Base-by-base conservation (phyloP, 192 early-diverging fungal species). In the Entophlyctis helioformis region DNA sequence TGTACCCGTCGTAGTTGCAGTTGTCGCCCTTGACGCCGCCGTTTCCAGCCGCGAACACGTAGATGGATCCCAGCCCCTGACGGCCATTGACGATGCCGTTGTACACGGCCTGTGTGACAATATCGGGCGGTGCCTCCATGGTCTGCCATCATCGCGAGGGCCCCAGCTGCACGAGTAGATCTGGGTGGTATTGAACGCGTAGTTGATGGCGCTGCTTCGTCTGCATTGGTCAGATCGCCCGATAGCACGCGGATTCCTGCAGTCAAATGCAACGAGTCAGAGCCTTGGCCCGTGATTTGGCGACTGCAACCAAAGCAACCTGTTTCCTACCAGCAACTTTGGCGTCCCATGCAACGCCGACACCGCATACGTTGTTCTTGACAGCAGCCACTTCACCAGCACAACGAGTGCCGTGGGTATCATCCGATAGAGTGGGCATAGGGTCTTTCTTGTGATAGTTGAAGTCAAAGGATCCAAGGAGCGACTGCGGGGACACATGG, bases 141-240 rank as follows among this genome's bases (percentile, higher is more conserved):
- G 82, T 67, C 34, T 58, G 6, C 96, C 96, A 53, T 90, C 73
- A 53, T 98, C 96, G 26, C 73, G 66, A 25, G 96, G 93, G 0
- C 93, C 93, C 93, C 93, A 98, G 31, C 79, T 83, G 63, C 93
- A 96, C 13, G 87, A 90, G 64, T 93, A 98, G 44, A 98, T 96
- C 37, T 89, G 78, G 60, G 87, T 98, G 13, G 81, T 72, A 35
- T 98, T 71, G 60, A 67, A 89, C 26, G 67, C 77, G 53, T 85
- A 95, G 60, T 90, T 96, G 24, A 96, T 74, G 19, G 90, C 84
- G 72, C 71, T 2, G 93, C 84, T 54, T 98, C 93, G 56, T 96
- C 91, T 19, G 69, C 86, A 53, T 96, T 88, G n/a, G 87, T 91
- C 36, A 96, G 77, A 11, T 70, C 70, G 26, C 73, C 83, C 3